Evolutionary conservation across 1,284 basidiomycete species (phyloP), one percentile per base, ranked within the genome.

Genomic region (Leccinum griseonigrum): DNA sequence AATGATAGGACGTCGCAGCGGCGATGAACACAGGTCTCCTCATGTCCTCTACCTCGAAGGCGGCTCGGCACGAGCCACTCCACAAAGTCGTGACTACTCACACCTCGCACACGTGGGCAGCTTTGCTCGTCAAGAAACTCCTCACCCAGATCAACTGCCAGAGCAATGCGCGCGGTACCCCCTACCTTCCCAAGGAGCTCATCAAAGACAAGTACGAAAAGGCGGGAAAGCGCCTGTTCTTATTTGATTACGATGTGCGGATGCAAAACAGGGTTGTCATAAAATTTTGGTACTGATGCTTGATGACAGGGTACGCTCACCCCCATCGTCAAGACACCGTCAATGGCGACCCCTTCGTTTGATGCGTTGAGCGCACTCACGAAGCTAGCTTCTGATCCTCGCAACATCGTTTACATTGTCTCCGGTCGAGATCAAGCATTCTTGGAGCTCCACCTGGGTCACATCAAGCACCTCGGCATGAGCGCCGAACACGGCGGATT

Each of bases 401-500:
- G 82, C 69, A 99, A 99, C 75, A 71, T 98, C 48, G 94, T 98
- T 60, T 99, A 95, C 80, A 94, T 99, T 75, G 98, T 99, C 74
- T 97, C 95, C 0, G 97, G 97, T 4, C 91, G 97, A n/a, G 97
- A 99, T 73, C 88, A 90, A 59, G 89, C 80, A 56, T 99, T 99
- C 84, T 81, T 99, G 31, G 90, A 94, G 71, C 86, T 92, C 73
- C 95, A 98, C 72, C 85, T 98, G 31, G 96, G 96, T 5, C 90
- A 95, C 73, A 82, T 99, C 60, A 76, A 79, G 64, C 83, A 85
- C 55, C 82, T 99, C 4, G 97, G 97, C 18, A 91, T 99, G 83
- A 92, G 89, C 13, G 97, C 97, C 26, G 97, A 99, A 78, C 97
- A 99, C 72, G 97, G 97, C 18, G 92, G 91, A 51, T 99, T 98